Evolutionary conservation across 2,329 filamentous ascomycete genomes (phyloP).

Genomic region (Aspergillus sp.): DNA sequence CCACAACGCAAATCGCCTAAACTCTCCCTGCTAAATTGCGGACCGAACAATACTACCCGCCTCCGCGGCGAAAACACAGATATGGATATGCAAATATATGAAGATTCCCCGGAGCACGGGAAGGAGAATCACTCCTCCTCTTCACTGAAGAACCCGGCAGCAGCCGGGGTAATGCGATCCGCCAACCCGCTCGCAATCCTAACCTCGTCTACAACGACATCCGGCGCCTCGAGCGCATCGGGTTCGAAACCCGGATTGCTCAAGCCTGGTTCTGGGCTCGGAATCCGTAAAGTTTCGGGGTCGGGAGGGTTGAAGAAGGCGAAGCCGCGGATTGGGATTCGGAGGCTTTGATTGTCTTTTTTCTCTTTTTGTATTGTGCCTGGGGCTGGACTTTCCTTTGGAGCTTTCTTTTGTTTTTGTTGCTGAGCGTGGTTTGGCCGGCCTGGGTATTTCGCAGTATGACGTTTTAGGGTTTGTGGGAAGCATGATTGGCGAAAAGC

Average conservation of each 20-base stretch:
- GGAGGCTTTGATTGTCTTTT: slow-evolving; percentile 32
- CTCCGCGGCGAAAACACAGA: slow-evolving; percentile 13
- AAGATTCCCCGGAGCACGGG: slow-evolving; percentile 29
- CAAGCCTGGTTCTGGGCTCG: slow-evolving; percentile 22
- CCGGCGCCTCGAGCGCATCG: slow-evolving; percentile 10
- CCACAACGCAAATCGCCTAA: slow-evolving; percentile 44
- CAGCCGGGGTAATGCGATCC: slow-evolving; percentile 4
- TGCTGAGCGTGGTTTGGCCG: neutral
- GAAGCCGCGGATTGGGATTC: slow-evolving; percentile 42
- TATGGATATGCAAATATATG: slow-evolving; percentile 38
- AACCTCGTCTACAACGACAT: slow-evolving; percentile 12
- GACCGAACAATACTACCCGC: slow-evolving; percentile 26
- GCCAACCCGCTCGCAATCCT: slow-evolving; percentile 3
- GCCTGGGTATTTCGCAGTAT: neutral
- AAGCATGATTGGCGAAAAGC: neutral
- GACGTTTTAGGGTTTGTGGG: neutral
- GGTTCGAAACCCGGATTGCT: slow-evolving; percentile 18
- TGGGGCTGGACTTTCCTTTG: neutral
- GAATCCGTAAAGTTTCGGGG: slow-evolving; percentile 30
- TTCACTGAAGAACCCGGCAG: slow-evolving; percentile 22
- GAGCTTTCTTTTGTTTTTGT: neutral
- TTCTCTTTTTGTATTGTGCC: neutral
- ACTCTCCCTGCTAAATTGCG: slow-evolving; percentile 30
- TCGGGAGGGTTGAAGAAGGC: slow-evolving; percentile 24
- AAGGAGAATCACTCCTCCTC: slow-evolving; percentile 30